phyloP scores from a whole-genome alignment of 129 eudicot genomes.

The Dittrichia graveolens region DNA sequence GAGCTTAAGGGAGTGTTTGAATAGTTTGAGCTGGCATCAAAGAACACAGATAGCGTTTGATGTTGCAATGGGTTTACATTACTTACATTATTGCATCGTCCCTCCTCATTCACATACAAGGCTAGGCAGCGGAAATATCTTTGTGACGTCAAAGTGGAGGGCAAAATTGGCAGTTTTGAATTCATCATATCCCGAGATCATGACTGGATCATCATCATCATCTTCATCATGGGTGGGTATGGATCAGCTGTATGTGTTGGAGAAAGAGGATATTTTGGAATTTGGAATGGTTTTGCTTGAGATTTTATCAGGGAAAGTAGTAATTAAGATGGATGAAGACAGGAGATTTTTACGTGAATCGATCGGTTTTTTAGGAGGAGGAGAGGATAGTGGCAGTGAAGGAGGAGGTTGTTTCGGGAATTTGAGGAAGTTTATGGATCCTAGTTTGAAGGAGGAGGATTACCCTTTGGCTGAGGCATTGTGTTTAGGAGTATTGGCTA shows the following conservation, averaged over 20 bases:
- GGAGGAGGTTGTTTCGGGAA: conserved; percentile 73
- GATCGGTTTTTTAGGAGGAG: conserved; percentile 60
- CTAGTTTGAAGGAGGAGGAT: conserved; percentile 62
- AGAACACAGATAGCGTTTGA: conserved; percentile 80
- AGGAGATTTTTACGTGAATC: conserved; percentile 43
- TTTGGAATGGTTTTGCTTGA: conserved; percentile 80
- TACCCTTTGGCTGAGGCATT: conserved; percentile 84
- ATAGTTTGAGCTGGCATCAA: conserved; percentile 48
- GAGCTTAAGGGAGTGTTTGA: conserved; percentile 54
- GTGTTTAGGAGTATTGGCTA: conserved; percentile 78
- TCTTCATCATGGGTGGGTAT: conserved; percentile 26
- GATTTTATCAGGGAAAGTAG: conserved; percentile 58
- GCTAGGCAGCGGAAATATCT: conserved; percentile 48
- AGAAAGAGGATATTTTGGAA: conserved; percentile 63
- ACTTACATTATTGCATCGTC: conserved; percentile 61
- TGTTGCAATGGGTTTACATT: conserved; percentile 73
- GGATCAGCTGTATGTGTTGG: conserved; percentile 37
- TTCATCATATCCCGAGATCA: conserved; percentile 14
- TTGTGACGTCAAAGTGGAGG: conserved; percentile 60
- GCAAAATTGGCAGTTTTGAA: conserved; percentile 57
- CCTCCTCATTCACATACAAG: conserved; percentile 55
- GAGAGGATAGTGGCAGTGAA: conserved; percentile 34
- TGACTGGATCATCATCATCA: conserved; percentile 8
- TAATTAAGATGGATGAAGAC: conserved; percentile 18
- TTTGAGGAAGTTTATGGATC: conserved; percentile 65